phyloP scores from a whole-genome alignment of 2,329 filamentous ascomycete species.

The Fusarium sp. region DNA sequence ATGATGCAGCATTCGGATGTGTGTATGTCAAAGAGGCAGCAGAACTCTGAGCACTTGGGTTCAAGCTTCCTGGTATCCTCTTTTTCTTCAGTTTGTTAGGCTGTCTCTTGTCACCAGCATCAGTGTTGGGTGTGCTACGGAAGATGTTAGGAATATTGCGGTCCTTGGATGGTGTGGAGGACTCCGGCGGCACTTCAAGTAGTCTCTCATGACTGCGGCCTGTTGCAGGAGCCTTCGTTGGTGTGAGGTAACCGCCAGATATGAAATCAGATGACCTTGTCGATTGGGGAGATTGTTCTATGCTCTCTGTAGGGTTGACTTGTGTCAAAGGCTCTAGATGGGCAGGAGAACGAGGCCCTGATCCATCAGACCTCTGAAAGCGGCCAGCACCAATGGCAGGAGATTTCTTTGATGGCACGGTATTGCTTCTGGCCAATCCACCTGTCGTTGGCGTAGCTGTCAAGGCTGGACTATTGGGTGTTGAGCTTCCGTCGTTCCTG shows the following conservation, averaged over 20 bases:
- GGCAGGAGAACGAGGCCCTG: conserved; percentile 47
- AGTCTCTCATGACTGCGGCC: conserved; percentile 62
- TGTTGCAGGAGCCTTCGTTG: conserved; percentile 46
- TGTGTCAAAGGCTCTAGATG: conserved; percentile 54
- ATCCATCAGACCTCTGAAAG: conserved; percentile 61
- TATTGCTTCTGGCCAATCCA: conserved; percentile 78
- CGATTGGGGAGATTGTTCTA: conserved; percentile 40
- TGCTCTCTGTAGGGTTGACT: conserved; percentile 42
- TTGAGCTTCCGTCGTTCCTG: conserved; percentile 76
- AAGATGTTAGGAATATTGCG: conserved; percentile 77
- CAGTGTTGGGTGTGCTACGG: conserved; percentile 72
- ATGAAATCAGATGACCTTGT: conserved; percentile 45
- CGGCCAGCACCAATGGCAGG: conserved; percentile 74
- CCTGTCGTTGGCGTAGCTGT: conserved; percentile 66
- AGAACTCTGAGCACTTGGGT: conserved; percentile 91
- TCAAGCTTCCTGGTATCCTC: conserved; percentile 77
- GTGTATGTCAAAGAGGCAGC: conserved; percentile 73
- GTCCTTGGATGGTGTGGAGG: conserved; percentile 70
- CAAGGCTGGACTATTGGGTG: conserved; percentile 71
- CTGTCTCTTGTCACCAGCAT: conserved; percentile 71
- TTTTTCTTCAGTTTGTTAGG: conserved; percentile 96
- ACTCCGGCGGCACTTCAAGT: conserved; percentile 54
- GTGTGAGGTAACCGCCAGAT: conserved; percentile 40
- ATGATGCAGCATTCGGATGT: conserved; percentile 58
- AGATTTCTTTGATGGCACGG: conserved; percentile 89